phyloP scores from a whole-genome alignment of 1,139 yeast genomes.

The Pneumocystis sp. region DNA sequence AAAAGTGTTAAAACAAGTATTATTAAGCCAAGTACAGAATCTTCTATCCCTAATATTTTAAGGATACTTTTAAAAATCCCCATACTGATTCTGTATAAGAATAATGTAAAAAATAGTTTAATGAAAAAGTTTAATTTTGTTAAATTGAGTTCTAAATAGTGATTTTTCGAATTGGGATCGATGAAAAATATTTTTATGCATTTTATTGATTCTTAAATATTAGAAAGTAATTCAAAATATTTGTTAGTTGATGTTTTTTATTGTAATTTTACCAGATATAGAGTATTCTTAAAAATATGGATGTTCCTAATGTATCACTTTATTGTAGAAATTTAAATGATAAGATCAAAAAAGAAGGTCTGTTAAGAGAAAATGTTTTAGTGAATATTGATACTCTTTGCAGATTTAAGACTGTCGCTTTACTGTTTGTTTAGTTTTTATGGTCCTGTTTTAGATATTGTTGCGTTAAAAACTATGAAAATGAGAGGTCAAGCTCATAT shows the following conservation, averaged over 20 bases:
- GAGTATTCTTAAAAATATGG: conserved; percentile 6
- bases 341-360: conserved; percentile 32
- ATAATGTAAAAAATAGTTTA: not conserved
- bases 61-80: not conserved
- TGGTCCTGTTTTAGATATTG: conserved; percentile 52
- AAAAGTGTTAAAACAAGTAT: not conserved
- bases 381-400: not conserved
- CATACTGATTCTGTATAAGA: not conserved
- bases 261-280: not conserved
- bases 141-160: not conserved
- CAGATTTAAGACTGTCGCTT: conserved; percentile 37
- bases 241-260: not conserved
- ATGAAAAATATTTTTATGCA: not conserved
- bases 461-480: conserved; percentile 30
- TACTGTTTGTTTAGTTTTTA: conserved; percentile 50
- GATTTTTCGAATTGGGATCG: not conserved
- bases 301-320: conserved; percentile 35
- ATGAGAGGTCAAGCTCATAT: conserved; percentile 72
- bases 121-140: not conserved
- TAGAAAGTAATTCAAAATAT: not conserved
- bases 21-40: not conserved
- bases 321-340: conserved; percentile 56
- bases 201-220: not conserved
- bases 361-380: conserved; percentile 5
- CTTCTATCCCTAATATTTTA: not conserved